Evolutionary conservation across 768 basidiomycete species (phyloP), one percentile per base, ranked within the genome.

Genomic region (Trametes villosa): DNA sequence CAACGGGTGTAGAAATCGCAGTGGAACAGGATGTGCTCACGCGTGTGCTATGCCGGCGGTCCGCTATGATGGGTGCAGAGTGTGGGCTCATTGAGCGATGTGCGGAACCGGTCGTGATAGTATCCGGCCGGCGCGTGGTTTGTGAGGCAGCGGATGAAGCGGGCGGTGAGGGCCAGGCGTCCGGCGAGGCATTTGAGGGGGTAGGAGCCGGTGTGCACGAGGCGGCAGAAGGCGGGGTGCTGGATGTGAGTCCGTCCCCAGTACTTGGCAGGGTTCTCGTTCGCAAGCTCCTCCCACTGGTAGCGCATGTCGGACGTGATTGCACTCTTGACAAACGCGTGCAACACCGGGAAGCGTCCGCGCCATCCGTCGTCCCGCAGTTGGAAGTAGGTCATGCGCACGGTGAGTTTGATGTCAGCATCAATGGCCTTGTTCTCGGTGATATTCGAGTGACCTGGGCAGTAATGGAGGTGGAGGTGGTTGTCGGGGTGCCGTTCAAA

Each of bases 101-200:
- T 5, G 13, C 51, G 51, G 51, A 53, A 53, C 36, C 51, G 51
- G 24, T 53, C 51, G 22, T 38, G 51, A 26, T 53, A 40, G 8
- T 41, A 26, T 2, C 51, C 51, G 5, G 51, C 41, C 11, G 51
- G 51, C 3, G 38, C 38, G 38, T 53, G 36, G 27, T 41, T n/a
- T 6, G 38, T 40, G 38, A 53, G 15, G 38, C 51, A 53, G 20
- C 51, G 51, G 17, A 53, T 29, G 38, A 53, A 53, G 3, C 51
- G 51, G 5, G 38, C 36, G 8, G 26, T 26, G 3, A 53, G 38
- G 4, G 20, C 15, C 9, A 33, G 49, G 3, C 49, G 30, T n/a
- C 49, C 49, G n/a, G 31, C 51, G 4, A 53, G 51, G 8, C 38
- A 9, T 22, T 53, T 40, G 6, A 40, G 51, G 3, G 38, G 26